A percentile compares a stretch with the other conserved stretches of the same genome.
Conservation (phyloP, 2,329 filamentous ascomycete species). For the Septoria linicola region DNA sequence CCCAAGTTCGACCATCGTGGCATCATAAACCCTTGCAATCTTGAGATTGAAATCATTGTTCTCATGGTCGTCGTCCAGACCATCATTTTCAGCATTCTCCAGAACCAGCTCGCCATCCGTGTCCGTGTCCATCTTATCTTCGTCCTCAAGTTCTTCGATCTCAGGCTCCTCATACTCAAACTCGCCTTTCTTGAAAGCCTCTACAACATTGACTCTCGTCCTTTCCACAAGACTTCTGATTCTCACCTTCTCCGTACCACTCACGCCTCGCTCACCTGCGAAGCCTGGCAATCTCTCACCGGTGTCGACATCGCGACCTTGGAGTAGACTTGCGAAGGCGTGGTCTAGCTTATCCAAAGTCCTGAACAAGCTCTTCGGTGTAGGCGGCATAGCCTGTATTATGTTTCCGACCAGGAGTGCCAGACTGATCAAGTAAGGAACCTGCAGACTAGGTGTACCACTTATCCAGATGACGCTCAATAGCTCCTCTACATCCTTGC, state of each 20-base stretch:
- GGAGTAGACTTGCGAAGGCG: conserved; percentile 74
- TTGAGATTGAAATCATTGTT: conserved; percentile 60
- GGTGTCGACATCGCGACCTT: conserved; percentile 65
- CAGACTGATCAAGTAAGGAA: conserved; percentile 78
- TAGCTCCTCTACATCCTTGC: conserved; percentile 69
- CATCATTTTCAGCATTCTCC: conserved; percentile 32
- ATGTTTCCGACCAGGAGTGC: conserved; percentile 71
- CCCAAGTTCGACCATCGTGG: conserved; percentile 72
- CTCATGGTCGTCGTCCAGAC: conserved; percentile 31
- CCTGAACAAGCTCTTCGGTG: conserved; percentile 66
- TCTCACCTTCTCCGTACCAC: conserved; percentile 85
- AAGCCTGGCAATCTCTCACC: conserved; percentile 69
- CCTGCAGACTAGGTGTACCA: conserved; percentile 79
- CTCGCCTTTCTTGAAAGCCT: conserved; percentile 60
- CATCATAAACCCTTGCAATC: conserved; percentile 74
- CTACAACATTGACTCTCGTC: conserved; percentile 68
- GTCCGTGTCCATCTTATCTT: conserved; percentile 43
- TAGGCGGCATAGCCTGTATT: conserved; percentile 68
- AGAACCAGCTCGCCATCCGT: conserved; percentile 33
- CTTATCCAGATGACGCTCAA: conserved; percentile 83
- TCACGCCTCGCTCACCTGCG: conserved; percentile 59
- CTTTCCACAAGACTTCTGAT: conserved; percentile 78
- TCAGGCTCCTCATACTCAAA: conserved; percentile 45
- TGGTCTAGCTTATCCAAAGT: conserved; percentile 77
- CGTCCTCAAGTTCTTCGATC: conserved; percentile 37